Percentiles rank a stretch among this genome's conserved stretches.
phyloP scores from a whole-genome alignment of 257 asterid genomes.

The Rubia yunnanensis region DNA sequence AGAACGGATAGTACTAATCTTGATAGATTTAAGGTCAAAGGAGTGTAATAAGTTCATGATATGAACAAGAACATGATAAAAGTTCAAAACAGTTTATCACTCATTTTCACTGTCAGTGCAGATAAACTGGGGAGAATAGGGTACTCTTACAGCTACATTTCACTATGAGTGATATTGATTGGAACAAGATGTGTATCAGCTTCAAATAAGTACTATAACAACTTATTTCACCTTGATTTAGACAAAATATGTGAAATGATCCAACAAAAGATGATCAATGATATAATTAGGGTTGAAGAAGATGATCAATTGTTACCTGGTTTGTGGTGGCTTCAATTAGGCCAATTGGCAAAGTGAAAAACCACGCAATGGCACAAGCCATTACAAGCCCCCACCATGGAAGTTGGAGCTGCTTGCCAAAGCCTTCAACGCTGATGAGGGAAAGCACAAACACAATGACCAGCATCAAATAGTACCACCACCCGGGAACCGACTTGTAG shows the following conservation, averaged over 20 bases:
- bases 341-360: conserved; percentile 72
- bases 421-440: conserved; percentile 33
- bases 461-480: neutral
- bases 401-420: conserved; percentile 39
- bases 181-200: no score
- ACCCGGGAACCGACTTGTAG: neutral
- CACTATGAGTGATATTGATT: no score
- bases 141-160: no score
- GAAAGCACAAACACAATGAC: neutral
- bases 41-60: neutral
- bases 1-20: neutral
- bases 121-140: no score
- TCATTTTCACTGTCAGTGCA: no score
- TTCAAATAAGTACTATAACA: no score
- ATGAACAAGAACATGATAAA: no score
- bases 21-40: neutral
- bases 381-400: conserved; percentile 44
- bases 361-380: conserved; percentile 43
- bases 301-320: conserved; percentile 2
- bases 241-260: no score
- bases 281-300: neutral
- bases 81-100: no score
- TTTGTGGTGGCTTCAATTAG: conserved; percentile 64
- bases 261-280: no score
- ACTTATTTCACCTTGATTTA: no score